Percentiles rank a stretch among this genome's conserved stretches.
These are phyloP conservation scores for Leccinum variabile DNA, from an alignment of 1,284 basidiomycete genomes.

Conservation along the genomic window DNA sequence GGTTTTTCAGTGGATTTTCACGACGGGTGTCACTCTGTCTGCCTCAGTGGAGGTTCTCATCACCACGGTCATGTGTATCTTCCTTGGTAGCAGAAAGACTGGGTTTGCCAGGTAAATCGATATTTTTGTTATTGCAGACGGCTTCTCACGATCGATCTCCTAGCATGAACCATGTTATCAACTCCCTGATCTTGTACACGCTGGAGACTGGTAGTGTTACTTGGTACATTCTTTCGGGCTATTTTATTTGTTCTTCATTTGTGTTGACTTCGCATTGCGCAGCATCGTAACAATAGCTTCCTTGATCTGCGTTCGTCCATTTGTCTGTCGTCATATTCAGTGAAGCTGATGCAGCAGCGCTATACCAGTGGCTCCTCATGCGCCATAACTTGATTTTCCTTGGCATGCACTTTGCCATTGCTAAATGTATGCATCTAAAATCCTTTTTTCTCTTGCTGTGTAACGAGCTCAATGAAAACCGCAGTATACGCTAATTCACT, in stretches of 20 bases:
- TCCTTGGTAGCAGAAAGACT: slow-evolving; percentile 45
- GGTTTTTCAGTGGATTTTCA: slow-evolving; percentile 48
- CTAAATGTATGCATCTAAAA: slow-evolving; percentile 40
- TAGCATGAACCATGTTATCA: slow-evolving; percentile 51
- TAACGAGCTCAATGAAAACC: not conserved
- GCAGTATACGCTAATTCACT: slow-evolving; percentile 36
- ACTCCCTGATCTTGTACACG: slow-evolving; percentile 51
- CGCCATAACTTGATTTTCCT: slow-evolving; percentile 48
- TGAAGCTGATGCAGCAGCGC: not conserved
- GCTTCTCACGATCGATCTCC: slow-evolving; percentile 3
- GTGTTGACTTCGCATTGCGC: slow-evolving; percentile 21
- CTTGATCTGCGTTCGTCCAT: slow-evolving; percentile 44
- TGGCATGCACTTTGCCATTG: slow-evolving; percentile 52
- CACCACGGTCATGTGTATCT: slow-evolving; percentile 47
- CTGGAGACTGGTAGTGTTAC: slow-evolving; percentile 54
- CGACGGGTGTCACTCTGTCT: slow-evolving; percentile 51
- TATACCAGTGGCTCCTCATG: slow-evolving; percentile 47
- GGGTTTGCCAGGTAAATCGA: slow-evolving; percentile 40
- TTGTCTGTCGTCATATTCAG: not conserved
- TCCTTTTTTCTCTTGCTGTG: not conserved
- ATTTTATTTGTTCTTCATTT: slow-evolving; percentile 17
- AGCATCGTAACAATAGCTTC: slow-evolving; percentile 37
- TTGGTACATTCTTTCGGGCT: slow-evolving; percentile 31
- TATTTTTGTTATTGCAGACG: not conserved
- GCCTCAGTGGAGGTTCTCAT: slow-evolving; percentile 52